Evolutionary conservation across 2,329 filamentous ascomycete genomes (phyloP).

Genomic region (Claviceps citrina): DNA sequence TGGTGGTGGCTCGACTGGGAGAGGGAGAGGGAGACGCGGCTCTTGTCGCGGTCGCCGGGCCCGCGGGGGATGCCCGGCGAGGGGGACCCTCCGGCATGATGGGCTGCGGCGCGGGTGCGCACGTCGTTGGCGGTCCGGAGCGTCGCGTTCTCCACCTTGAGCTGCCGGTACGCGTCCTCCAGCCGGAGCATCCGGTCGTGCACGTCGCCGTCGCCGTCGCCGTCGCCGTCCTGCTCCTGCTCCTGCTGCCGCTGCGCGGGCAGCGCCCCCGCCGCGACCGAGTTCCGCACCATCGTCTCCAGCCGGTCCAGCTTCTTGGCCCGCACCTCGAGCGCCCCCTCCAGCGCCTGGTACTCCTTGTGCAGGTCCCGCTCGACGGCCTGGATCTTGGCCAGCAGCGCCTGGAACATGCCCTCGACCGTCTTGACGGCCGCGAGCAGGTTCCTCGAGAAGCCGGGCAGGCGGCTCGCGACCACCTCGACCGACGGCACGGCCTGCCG

Average conservation of each 20-base stretch:
- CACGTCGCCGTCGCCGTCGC: too few relatives aligned
- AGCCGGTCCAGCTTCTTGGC: slow-evolving; percentile 77
- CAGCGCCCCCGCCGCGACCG: slow-evolving; percentile 34
- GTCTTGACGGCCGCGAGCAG: slow-evolving; percentile 74
- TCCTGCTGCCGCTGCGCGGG: too few relatives aligned
- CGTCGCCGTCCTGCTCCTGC: too few relatives aligned
- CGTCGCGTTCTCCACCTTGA: slow-evolving; percentile 54
- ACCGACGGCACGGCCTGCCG: slow-evolving; percentile 68
- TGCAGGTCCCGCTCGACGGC: slow-evolving; percentile 78
- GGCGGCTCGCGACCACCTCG: slow-evolving; percentile 71
- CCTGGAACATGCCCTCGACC: slow-evolving; percentile 63
- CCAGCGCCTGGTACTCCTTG: slow-evolving; percentile 77
- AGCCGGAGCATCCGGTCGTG: slow-evolving; percentile 36
- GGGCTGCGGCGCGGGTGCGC: slow-evolving; percentile 28
- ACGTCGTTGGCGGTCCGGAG: slow-evolving; percentile 49
- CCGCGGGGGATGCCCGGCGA: slow-evolving; percentile 40
- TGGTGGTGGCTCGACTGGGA: slow-evolving; percentile 14
- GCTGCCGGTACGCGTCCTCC: slow-evolving; percentile 44
- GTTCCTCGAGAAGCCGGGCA: slow-evolving; percentile 82
- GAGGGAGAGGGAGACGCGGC: slow-evolving; percentile 23
- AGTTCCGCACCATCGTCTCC: slow-evolving; percentile 61
- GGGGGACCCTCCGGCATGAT: slow-evolving; percentile 27
- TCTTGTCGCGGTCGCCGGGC: slow-evolving; percentile 29
- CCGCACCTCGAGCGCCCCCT: slow-evolving; percentile 63
- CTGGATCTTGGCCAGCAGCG: slow-evolving; percentile 68